Base-by-base conservation (phyloP, 768 basidiomycete species). In the Agaricus blazei region DNA sequence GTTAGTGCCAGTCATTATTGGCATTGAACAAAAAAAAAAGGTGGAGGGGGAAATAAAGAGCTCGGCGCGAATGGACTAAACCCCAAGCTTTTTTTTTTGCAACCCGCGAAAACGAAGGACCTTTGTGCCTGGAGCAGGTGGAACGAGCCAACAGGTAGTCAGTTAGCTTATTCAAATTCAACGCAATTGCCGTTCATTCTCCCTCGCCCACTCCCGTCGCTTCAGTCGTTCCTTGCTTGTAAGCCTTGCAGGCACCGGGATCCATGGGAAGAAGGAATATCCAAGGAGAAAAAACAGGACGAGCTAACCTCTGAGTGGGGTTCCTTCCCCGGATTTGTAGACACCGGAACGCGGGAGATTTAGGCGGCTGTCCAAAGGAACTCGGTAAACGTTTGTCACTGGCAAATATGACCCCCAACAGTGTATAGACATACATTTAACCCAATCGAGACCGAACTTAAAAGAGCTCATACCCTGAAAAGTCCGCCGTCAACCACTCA, bases 181-280 rank as follows among this genome's bases (percentile, higher is more conserved):
- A 40, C 38, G 38, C 1, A 15, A 44, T 41, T 54, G 26, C 43
- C 9, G 4, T n/a, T 37, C 36, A 37, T 37, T 28, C 27, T 19
- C 12, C 26, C 15, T 19, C 45, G 15, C 37, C 46, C 26, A 38
- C 31, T 40, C 23, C 27, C 27, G 29, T 41, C 19, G 23, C 15
- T 54, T 48, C 27, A 19, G 34, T 34, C 34, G 34, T 7, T 34
- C 34, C 34, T 34, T 34, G 7, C 31, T 3, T 23, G 19, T 19
- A 19, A 19, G 19, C 19, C 19, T 29, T 54, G 29, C 47, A 54
- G 54, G 47, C 42, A 48, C 31, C 34, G 9, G 11, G 27, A 38
- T 23, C n/a, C 54, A 48, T 54, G 54, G 54, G 54, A 54, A 48
- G 8, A 48, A 47, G 19, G 54, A 54, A 54, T 29, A 29, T 54